Evolutionary conservation across 75 land plant species (phyloP), one percentile per base, ranked within the genome.

Genomic region (Chamaecyparis obtusa): DNA sequence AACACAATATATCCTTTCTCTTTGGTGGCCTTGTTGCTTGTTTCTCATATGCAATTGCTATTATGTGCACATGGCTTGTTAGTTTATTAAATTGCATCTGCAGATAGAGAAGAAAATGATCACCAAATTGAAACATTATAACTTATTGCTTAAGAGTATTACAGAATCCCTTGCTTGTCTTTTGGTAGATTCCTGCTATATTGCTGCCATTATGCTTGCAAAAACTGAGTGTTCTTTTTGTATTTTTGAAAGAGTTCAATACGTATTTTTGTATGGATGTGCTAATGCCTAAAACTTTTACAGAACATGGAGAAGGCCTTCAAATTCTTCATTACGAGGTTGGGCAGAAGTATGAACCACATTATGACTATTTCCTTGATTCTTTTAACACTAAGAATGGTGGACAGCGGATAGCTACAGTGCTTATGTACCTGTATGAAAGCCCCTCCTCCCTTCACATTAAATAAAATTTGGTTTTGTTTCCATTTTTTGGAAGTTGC

Each of bases 231-330:
- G 46, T 46, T 81, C 3, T 30, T 11, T 46, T 81, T 46, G 24
- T 78, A 17, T 33, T 46, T 81, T 44, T n/a, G 83, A 32, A 81
- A 46, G n/a, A n/a, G 48, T 49, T 81, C 15, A 27, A 43, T 27
- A 44, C 32, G n/a, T 81, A 32, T 43, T 46, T 78, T 81, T 81
- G 0, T 46, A 44, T 46, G 83, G 30, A 81, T 81, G 32, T 81
- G 48, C 83, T 81, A 46, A 81, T 81, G 83, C 4, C n/a, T 13
- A 81, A n/a, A 37, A 44, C 32, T 44, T 3, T 57, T 82, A 48
- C 93, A 97, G 99, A 97, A 84, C 96, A 97, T 87, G 99, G 99
- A 1, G 99, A 97, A 88, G 98, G 99, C 17, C 93, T 97, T 86
- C 99, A 97, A 88, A 83, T 97, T 90, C 92, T 97, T 75, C 99